Evolutionary conservation across 805 yeast species (phyloP).

Genomic region (Candida succiphila): DNA sequence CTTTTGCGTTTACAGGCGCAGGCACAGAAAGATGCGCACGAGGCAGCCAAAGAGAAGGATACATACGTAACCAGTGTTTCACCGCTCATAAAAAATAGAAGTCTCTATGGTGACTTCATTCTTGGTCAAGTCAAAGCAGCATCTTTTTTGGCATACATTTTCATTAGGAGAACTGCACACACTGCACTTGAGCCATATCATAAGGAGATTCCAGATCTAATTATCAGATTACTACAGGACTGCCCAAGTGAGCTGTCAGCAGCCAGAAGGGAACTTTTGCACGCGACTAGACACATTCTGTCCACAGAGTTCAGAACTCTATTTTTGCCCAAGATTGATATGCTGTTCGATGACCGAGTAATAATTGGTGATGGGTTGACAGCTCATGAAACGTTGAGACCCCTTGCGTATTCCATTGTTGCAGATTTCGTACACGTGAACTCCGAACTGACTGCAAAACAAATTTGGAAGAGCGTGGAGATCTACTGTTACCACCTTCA

Average conservation of each 20-base stretch:
- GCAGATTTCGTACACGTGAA: conserved; percentile 95
- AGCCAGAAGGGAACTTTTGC: conserved; percentile 85
- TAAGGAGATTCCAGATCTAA: conserved; percentile 72
- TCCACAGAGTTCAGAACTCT: conserved; percentile 79
- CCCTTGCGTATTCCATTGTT: conserved; percentile 88
- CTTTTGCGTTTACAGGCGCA: conserved; percentile 71
- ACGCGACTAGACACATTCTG: conserved; percentile 90
- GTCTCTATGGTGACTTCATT: conserved; percentile 79
- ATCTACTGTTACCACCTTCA: conserved; percentile 74
- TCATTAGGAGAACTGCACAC: conserved; percentile 73
- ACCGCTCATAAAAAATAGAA: conserved; percentile 64
- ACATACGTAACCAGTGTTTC: conserved; percentile 61
- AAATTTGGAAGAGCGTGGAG: conserved; percentile 78
- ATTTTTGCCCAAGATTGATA: conserved; percentile 78
- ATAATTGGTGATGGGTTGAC: conserved; percentile 91
- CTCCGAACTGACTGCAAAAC: conserved; percentile 68
- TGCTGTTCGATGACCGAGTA: conserved; percentile 78
- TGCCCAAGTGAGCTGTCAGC: conserved; percentile 91
- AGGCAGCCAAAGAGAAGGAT: conserved; percentile 43
- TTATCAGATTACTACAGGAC: conserved; percentile 79
- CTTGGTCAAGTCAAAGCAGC: conserved; percentile 94
- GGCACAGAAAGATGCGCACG: conserved; percentile 64
- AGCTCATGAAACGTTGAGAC: conserved; percentile 79
- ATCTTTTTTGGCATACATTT: conserved; percentile 86
- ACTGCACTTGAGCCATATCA: conserved; percentile 51